Base-by-base conservation (phyloP, 176 grass and related monocot species). In the Carex scoparia region DNA sequence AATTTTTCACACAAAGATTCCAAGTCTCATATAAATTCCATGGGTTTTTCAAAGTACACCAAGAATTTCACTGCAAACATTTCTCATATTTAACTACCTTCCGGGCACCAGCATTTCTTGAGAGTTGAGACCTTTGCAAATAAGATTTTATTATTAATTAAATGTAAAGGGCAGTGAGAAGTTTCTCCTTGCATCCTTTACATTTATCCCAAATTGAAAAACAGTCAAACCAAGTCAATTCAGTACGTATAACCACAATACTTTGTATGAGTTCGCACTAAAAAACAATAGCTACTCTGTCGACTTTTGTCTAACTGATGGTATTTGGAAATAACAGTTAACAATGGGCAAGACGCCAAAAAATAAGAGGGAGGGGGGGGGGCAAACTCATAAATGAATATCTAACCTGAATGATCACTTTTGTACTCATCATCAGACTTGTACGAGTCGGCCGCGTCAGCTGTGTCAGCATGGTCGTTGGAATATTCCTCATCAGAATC, bases 401-500 rank as follows among this genome's bases (percentile, higher is more conserved):
- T 63, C 23, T 72, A 84, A 95, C 91, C 93, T 89, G 91, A 92
- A 92, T 91, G 70, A 7, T 92, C 90, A 72, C 30, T 61, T 91
- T 89, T 95, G 32, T 84, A 76, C 81, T 89, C 86, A 2, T 95
- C 88, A 88, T 94, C 96, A 82, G 87, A 85, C 83, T 90, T 86
- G 56, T 91, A 94, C 10, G 90, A 84, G 1, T 32, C 82, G 6
- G 74, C 23, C 7, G 12, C 3, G 28, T 65, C 60, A 82, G 48
- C 64, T 66, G 61, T 51, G 40, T 71, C 78, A 79, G 80, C 67
- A 12, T 99, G 86, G 77, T 94, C 85, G 80, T 88, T 78, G 32
- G 27, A 65, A 91, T 87, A 95, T 79, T 95, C 91, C 74, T 89
- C 86, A 79, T 95, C 90, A 44, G 87, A 87, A 27, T 86, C 86